Base-by-base conservation (phyloP, 495 filamentous ascomycete species). In the Penicillium daleae region DNA sequence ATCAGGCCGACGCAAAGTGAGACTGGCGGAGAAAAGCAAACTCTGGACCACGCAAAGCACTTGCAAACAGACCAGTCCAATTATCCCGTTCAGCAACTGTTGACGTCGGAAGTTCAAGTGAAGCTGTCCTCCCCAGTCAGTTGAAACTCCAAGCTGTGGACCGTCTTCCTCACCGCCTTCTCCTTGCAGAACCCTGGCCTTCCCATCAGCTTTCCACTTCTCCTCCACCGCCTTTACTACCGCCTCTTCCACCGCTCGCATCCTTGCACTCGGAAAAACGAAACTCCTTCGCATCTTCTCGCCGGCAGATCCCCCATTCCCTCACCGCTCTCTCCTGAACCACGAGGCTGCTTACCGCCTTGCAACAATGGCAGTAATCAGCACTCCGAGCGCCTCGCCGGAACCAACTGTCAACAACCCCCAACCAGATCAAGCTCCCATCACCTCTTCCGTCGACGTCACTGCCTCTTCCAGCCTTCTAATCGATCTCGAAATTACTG, bases 321-420 rank as follows among this genome's bases (percentile, higher is more conserved):
- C n/a, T 42, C 17, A 42, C 39, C 39, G 39, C 39, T n/a, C 6
- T 19, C 17, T 42, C n/a, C 10, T 1, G 6, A 0, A 19, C 0
- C 4, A 19, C 6, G 3, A 9, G 15, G 35, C 12, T 37, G 32
- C 15, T 44, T 19, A 44, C 40, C 40, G 40, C 42, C 42, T 46
- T 2, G 21, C 4, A 24, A 10, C 3, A 24, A 10, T 49, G 71
- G 70, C 73, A 76, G 71, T 76, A 75, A 67, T 63, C 62, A 54
- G 53, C 44, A 40, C 68, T 63, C 65, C 61, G 64, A 61, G 64
- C 67, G 51, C 57, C 61, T 50, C 62, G 54, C 68, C 72, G 68
- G 64, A 67, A 65, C 68, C 67, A 72, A 56, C 66, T 70, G 70
- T 66, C 70, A 71, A 70, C 61, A 62, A 54, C 62, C 57, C 50